A percentile compares a stretch with the other conserved stretches of the same genome.
These are phyloP conservation scores for Aquilaria agallochum DNA, from an alignment of 441 rosid genomes.

Conservation along the genomic window DNA sequence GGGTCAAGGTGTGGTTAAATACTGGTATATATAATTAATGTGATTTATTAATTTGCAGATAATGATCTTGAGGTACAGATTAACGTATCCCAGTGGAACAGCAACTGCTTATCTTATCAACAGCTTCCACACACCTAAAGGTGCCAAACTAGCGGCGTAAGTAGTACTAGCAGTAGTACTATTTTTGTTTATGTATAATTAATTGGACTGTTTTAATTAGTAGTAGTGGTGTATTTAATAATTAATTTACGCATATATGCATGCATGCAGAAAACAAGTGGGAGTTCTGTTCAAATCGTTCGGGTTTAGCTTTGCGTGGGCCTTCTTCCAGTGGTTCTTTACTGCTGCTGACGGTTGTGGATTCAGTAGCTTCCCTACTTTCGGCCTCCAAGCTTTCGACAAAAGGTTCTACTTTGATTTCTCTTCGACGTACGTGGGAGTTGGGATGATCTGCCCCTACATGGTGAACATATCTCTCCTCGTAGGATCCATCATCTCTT, in stretches of 20 bases:
- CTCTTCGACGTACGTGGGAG: slow-evolving; percentile 87
- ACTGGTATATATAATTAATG: too few relatives aligned
- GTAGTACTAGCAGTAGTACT: not conserved
- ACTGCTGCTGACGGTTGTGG: slow-evolving; percentile 71
- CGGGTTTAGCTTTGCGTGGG: slow-evolving; percentile 56
- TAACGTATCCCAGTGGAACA: slow-evolving; percentile 91
- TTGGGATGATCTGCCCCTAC: slow-evolving; percentile 90
- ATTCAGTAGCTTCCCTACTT: slow-evolving; percentile 68
- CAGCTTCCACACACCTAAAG: slow-evolving; percentile 90
- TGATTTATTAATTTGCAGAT: slow-evolving; percentile 28
- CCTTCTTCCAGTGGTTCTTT: slow-evolving; percentile 88
- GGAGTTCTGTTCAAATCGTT: slow-evolving; percentile 52
- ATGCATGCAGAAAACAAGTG: slow-evolving; percentile 71
- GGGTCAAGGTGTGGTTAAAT: too few relatives aligned
- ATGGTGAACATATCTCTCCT: slow-evolving; percentile 80
- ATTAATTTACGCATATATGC: not conserved
- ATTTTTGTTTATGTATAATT: too few relatives aligned
- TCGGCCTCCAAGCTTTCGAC: slow-evolving; percentile 60
- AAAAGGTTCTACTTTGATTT: slow-evolving; percentile 83
- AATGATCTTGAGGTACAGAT: slow-evolving; percentile 77
- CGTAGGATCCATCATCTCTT: slow-evolving; percentile 73
- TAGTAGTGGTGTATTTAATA: not conserved
- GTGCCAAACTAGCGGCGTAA: slow-evolving; percentile 86
- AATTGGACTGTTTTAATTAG: too few relatives aligned
- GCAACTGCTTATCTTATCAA: slow-evolving; percentile 95